Evolutionary conservation across 2,329 filamentous ascomycete genomes (phyloP).

Genomic region (Xylariaceae sp.): DNA sequence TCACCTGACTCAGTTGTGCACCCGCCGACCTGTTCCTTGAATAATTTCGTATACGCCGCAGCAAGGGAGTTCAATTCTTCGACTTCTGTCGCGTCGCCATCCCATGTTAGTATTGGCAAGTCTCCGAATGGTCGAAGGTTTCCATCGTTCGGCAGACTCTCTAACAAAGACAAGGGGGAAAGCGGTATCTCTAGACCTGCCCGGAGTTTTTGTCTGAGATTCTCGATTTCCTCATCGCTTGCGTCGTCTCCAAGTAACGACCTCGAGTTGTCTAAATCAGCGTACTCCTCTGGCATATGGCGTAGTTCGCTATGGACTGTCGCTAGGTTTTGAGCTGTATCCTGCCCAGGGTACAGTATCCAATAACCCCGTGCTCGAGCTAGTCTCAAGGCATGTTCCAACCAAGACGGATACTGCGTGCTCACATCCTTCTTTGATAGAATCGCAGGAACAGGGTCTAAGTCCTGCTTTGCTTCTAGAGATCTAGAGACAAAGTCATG

Average conservation of each 20-base stretch:
- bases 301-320: constrained; percentile 78
- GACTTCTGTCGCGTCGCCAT: constrained; percentile 54
- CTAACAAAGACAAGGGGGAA: constrained; percentile 52
- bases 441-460: constrained; percentile 42
- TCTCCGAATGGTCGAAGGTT: constrained; percentile 47
- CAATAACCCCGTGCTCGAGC: constrained; percentile 76
- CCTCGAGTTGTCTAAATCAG: constrained; percentile 19
- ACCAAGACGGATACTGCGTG: constrained; percentile 37
- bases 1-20: constrained; percentile 49
- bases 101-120: constrained; percentile 65
- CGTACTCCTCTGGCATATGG: constrained; percentile 71
- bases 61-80: constrained; percentile 49
- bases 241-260: constrained; percentile 32
- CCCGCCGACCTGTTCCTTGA: constrained; percentile 67
- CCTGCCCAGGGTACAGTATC: constrained; percentile 74
- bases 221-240: constrained; percentile 31
- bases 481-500: constrained; percentile 76
- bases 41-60: constrained; percentile 56
- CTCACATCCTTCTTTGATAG: constrained; percentile 51
- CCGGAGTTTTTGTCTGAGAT: constrained; percentile 30
- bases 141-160: constrained; percentile 49
- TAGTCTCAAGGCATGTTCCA: constrained; percentile 72
- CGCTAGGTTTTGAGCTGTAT: constrained; percentile 58
- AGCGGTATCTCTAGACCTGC: constrained; percentile 40
- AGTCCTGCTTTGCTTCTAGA: constrained; percentile 49